A percentile compares a stretch with the other conserved stretches of the same genome.
Evolutionary conservation across 1,139 yeast species (phyloP).

Genomic region (Zygoascus hellenicus): DNA sequence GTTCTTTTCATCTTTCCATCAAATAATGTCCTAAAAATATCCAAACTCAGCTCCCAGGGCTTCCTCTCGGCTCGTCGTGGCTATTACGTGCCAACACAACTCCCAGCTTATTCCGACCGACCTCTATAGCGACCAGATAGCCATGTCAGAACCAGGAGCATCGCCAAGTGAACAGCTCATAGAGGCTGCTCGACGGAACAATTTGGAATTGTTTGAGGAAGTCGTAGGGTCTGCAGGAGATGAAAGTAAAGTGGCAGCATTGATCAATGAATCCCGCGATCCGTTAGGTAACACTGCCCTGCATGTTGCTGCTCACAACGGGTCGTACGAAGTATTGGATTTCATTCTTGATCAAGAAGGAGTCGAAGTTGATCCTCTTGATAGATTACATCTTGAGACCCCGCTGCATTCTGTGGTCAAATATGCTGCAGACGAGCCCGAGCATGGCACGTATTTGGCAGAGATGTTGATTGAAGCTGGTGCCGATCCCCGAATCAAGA

Average conservation of each 20-base stretch:
- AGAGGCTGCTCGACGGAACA: slow-evolving; percentile 86
- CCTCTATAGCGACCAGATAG: background rate
- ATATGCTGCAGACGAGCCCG: slow-evolving; percentile 72
- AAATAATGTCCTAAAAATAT: background rate
- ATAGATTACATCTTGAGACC: slow-evolving; percentile 70
- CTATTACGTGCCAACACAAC: background rate
- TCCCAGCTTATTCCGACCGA: slow-evolving; percentile 1
- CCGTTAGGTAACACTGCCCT: slow-evolving; percentile 77
- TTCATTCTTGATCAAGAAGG: slow-evolving; percentile 79
- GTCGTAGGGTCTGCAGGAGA: slow-evolving; percentile 34
- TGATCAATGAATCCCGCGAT: slow-evolving; percentile 69
- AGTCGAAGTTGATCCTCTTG: slow-evolving; percentile 79
- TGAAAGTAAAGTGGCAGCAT: slow-evolving; percentile 38
- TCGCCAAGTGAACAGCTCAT: slow-evolving; percentile 70
- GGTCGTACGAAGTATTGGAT: slow-evolving; percentile 80
- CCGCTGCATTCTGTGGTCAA: slow-evolving; percentile 85
- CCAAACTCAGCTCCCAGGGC: too few relatives aligned
- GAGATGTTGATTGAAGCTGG: slow-evolving; percentile 91
- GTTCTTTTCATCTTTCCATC: background rate
- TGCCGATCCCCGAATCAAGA: slow-evolving; percentile 63
- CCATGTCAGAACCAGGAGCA: slow-evolving; percentile 54
- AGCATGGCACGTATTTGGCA: slow-evolving; percentile 71
- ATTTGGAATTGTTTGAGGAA: slow-evolving; percentile 62
- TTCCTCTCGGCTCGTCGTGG: background rate
- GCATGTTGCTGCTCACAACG: slow-evolving; percentile 75